Evolutionary conservation across 2,329 filamentous ascomycete genomes (phyloP).

Genomic region (Trichoderma brevicompactum): DNA sequence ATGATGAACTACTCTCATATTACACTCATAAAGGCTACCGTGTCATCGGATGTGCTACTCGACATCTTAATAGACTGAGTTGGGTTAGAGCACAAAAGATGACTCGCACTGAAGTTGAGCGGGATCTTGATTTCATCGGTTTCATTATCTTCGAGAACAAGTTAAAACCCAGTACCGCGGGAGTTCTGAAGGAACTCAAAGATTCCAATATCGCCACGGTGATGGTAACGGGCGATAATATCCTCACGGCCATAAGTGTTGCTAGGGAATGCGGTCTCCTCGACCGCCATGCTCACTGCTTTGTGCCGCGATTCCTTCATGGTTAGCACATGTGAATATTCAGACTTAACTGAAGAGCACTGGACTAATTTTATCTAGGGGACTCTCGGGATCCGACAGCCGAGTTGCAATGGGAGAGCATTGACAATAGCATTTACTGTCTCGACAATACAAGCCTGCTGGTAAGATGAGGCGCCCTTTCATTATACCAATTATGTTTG

Average conservation of each 20-base stretch:
- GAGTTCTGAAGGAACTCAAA: conserved; percentile 79
- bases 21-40: conserved; percentile 97
- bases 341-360: background rate
- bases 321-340: conserved; percentile 48
- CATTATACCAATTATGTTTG: background rate
- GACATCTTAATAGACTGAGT: conserved; percentile 82
- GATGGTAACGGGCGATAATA: conserved; percentile 99
- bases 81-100: conserved; percentile 97
- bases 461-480: conserved; percentile 46
- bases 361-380: conserved; percentile 48
- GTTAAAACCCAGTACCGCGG: conserved; percentile 82
- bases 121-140: conserved; percentile 81
- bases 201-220: conserved; percentile 84
- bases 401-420: conserved; percentile 85
- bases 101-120: conserved; percentile 83
- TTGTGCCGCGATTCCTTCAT: conserved; percentile 84
- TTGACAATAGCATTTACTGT: conserved; percentile 80
- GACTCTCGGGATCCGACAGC: conserved; percentile 74
- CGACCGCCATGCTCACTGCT: conserved; percentile 81
- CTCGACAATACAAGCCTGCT: conserved; percentile 79
- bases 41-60: conserved; percentile 93
- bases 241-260: conserved; percentile 93
- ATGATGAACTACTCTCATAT: conserved; percentile 83
- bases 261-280: conserved; percentile 87
- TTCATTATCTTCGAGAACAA: conserved; percentile 99